Conservation (phyloP, 2,329 filamentous ascomycete species). For the Macrophomina phaseolina region DNA sequence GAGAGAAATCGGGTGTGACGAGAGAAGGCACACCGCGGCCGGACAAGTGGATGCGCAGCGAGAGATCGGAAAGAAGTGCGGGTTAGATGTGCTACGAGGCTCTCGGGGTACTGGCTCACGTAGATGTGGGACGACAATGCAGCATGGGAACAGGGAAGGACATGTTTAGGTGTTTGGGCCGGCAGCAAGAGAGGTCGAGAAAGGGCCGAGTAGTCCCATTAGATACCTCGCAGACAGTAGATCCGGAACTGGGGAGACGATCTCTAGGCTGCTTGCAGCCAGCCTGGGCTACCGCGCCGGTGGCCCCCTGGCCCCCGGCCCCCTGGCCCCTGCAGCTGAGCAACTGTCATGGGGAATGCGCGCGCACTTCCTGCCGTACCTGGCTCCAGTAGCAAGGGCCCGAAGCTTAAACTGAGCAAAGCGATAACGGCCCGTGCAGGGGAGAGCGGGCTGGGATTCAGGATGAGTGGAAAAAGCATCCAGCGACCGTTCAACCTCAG, state of each 20-base stretch:
- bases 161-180: conserved; percentile 16
- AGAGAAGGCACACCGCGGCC: background rate
- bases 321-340: conserved; percentile 15
- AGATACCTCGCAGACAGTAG: background rate
- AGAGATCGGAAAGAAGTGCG: conserved; percentile 6
- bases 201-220: conserved; percentile 14
- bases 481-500: background rate
- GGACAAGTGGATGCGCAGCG: background rate
- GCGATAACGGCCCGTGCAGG: conserved; percentile 5
- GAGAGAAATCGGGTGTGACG: background rate
- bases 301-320: conserved; percentile 2
- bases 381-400: background rate
- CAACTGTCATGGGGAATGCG: background rate
- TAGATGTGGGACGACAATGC: background rate
- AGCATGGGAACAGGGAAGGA: conserved; percentile 4
- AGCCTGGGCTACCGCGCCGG: conserved; percentile 1
- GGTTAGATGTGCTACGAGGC: background rate
- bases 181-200: background rate
- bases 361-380: conserved; percentile 11
- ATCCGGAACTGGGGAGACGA: conserved; percentile 4
- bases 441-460: background rate
- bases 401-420: conserved; percentile 1
- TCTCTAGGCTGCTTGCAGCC: background rate
- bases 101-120: background rate
- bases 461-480: background rate